Evolutionary conservation across 345 rosid species (phyloP), one percentile per base, ranked within the genome.

Genomic region (Luvunga scandens): DNA sequence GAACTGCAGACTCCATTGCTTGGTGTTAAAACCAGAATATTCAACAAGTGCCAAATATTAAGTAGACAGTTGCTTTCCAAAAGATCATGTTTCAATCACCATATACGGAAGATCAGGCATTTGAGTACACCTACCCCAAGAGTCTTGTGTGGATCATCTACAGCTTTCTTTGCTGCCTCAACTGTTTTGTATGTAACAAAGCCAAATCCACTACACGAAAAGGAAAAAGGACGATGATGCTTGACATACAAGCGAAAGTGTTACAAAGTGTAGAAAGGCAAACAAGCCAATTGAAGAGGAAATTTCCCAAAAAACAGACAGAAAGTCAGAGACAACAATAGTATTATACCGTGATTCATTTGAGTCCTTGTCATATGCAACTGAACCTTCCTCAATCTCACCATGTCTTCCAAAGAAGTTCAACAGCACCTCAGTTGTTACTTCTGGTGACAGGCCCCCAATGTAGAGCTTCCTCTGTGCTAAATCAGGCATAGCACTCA

Each of bases 361-460:
- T 69, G 94, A 84, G 73, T 89, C 91, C 84, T 91, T 91, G 77
- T 86, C 90, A 76, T 91, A 89, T 60, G 92, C 94, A 66, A 91
- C 91, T 27, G 89, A 88, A 55, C 94, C 92, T 85, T 89, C 92
- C 81, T 88, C 92, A 71, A 91, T 91, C 38, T 88, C 90, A 24
- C 92, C 92, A 71, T 89, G 85, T 77, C 87, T 84, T 71, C 81
- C 84, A 18, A 89, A 88, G 80, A 75, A 79, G 65, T 39, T 81
- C 9, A 88, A 83, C 80, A 91, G 83, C 83, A 84, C 73, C 85
- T 91, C 94, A 84, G 87, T 88, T 21, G 92, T 84, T 60, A 87
- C 82, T 27, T 91, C 89, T 65, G 91, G 89, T 14, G 94, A 84
- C 77, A 91, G 76, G 65, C 89, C 90, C 68, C 94, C 94, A 31